Percentiles rank a stretch among this genome's conserved stretches.
These are phyloP conservation scores for Arthrobotrys sinensis DNA, from an alignment of 2,329 filamentous ascomycete species.

Conservation along the genomic window DNA sequence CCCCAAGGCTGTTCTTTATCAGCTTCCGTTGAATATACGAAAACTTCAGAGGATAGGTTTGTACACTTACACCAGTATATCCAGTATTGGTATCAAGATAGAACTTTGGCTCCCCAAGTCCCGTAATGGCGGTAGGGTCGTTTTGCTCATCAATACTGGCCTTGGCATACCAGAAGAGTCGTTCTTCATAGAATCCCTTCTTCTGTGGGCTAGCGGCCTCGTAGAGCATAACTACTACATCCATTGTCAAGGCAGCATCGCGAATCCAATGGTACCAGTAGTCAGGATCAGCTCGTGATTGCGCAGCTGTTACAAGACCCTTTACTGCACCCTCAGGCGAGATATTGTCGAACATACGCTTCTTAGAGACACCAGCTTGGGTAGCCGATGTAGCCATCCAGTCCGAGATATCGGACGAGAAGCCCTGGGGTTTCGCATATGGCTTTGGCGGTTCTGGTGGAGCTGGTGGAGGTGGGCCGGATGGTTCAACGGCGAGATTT, in stretches of 20 bases:
- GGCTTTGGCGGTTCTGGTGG: conserved; percentile 42
- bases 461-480: conserved; percentile 43
- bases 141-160: conserved; percentile 52
- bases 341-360: conserved; percentile 68
- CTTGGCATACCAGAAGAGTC: conserved; percentile 53
- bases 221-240: conserved; percentile 68
- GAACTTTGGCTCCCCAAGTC: conserved; percentile 68
- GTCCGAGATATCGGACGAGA: conserved; percentile 51
- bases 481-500: conserved; percentile 43
- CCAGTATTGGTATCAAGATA: conserved; percentile 54
- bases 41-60: not conserved
- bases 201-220: conserved; percentile 62
- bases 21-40: conserved; percentile 4
- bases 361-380: conserved; percentile 61
- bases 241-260: conserved; percentile 69
- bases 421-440: conserved; percentile 52
- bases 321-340: conserved; percentile 67
- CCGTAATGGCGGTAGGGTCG: conserved; percentile 44
- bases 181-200: conserved; percentile 47
- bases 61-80: conserved; percentile 45
- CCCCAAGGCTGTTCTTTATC: conserved; percentile 73
- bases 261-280: conserved; percentile 70
- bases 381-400: conserved; percentile 36
- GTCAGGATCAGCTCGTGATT: conserved; percentile 67
- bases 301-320: conserved; percentile 69